phyloP scores from a whole-genome alignment of 345 rosid species.

The Euclidium syriacum region DNA sequence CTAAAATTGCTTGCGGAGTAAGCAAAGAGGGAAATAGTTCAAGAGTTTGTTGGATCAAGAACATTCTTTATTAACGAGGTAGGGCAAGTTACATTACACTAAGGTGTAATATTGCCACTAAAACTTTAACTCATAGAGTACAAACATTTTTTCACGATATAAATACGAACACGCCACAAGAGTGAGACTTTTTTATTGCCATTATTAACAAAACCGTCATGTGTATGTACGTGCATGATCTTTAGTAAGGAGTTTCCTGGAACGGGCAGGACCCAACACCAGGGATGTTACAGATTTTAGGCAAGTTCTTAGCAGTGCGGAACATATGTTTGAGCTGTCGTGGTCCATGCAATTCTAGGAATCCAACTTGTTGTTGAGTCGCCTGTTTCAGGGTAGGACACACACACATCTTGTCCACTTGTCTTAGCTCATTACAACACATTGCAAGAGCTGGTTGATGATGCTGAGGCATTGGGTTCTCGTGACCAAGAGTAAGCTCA shows the following conservation, averaged over 20 bases:
- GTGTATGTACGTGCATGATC: neutral
- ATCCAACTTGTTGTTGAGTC: neutral
- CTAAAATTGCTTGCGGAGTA: conserved; percentile 22
- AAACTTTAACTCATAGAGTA: neutral
- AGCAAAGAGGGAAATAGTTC: conserved; percentile 27
- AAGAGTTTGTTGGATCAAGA: too few relatives aligned
- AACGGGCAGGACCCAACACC: conserved; percentile 15
- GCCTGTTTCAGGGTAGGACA: conserved; percentile 4
- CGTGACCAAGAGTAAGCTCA: conserved; percentile 12
- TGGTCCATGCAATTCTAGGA: conserved; percentile 4
- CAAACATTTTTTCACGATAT: neutral
- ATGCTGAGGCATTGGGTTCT: neutral
- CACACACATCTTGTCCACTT: conserved; percentile 15
- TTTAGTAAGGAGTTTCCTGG: conserved; percentile 10
- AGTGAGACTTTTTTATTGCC: neutral
- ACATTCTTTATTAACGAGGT: neutral
- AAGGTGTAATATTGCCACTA: conserved; percentile 3
- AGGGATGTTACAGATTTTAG: conserved; percentile 3
- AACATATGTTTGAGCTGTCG: conserved; percentile 13
- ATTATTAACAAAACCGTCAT: conserved; percentile 2
- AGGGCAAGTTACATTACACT: conserved; percentile 7
- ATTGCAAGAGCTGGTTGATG: neutral
- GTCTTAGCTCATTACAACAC: conserved; percentile 17
- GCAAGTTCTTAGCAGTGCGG: conserved; percentile 13
- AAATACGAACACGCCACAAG: neutral